Base-by-base conservation (phyloP, 169 alveolate species). In the Perkinsus marinus region DNA sequence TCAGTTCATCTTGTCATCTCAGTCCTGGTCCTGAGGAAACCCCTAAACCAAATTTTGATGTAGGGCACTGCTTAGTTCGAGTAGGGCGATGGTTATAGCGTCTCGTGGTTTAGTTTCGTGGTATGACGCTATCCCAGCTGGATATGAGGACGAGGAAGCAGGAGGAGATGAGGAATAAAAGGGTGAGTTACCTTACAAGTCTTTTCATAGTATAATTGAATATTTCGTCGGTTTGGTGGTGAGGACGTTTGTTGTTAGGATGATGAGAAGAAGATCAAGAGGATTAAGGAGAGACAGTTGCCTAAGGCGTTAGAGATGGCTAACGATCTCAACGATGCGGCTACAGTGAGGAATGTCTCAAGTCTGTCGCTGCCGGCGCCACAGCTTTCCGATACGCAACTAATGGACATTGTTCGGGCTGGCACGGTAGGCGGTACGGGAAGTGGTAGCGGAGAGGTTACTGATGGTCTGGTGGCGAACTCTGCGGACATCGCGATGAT, bases 111-210 rank as follows among this genome's bases (percentile, higher is more conserved):
- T 26, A 57, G 79, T 57, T 57, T 30, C 79, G 79, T 30, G 79
- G 79, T 16, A 57, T 92, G 68, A 94, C 96, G 93, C 90, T 96
- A 39, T 94, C 96, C 92, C 96, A 96, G 91, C 93, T 98, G 92
- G 99, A 97, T 91, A 97, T 97, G 26, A 93, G 95, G 90, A 95
- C 97, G 91, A 95, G 99, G 92, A 99, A 97, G 92, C 98, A 97
- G 68, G 98, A 97, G 90, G 98, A 97, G 95, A 96, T 96, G 92
- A 95, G 91, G 91, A 96, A 92, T 91, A 95, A 95, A 94, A 97
- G 79, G 79, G 79, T 57, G 79, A 57, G 79, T 6, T 10, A 10
- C 19, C 3, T 41, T 43, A 10, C 9, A 43, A 43, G 17, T 43
- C 68, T 43, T 43, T 43, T 10, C 68, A 43, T 9, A 10, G 68